Conservation (phyloP, 176 grass and related monocot species). For the Eragrostis nindensis region DNA sequence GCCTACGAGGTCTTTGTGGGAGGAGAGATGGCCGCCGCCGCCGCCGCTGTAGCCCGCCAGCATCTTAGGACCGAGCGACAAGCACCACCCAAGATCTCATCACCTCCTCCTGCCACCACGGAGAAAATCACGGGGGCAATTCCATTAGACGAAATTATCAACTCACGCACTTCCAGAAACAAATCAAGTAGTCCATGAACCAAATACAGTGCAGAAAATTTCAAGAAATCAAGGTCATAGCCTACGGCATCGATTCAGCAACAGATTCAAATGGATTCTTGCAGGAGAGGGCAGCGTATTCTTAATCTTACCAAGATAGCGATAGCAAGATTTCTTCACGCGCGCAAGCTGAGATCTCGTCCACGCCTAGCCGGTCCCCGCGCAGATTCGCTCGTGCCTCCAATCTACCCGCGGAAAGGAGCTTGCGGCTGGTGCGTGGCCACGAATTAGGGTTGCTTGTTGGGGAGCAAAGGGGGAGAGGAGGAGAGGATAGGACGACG, state of each 20-base stretch:
- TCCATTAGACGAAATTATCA: slow-evolving; percentile 6
- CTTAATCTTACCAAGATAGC: slow-evolving; percentile 43
- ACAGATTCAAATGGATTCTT: slow-evolving; percentile 1
- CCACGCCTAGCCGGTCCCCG: neutral
- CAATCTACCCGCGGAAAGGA: neutral
- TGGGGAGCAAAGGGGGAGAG: neutral
- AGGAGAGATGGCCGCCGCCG: slow-evolving; percentile 46
- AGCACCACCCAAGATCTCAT: slow-evolving; percentile 52
- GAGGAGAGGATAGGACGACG: slow-evolving; percentile 29
- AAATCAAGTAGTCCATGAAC: neutral
- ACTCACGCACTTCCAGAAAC: neutral
- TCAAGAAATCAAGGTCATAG: neutral
- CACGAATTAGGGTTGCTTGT: slow-evolving; percentile 50
- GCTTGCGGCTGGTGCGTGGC: neutral
- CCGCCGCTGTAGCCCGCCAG: slow-evolving; percentile 34
- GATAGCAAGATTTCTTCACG: neutral
- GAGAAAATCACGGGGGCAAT: neutral
- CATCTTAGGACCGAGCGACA: slow-evolving; percentile 58
- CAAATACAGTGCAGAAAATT: neutral
- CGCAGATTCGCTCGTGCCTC: slow-evolving; percentile 9
- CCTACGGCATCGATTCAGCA: neutral
- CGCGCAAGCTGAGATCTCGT: neutral
- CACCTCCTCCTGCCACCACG: slow-evolving; percentile 34
- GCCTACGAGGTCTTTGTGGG: slow-evolving; percentile 48
- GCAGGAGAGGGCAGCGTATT: neutral